Base-by-base conservation (phyloP, 1,139 yeast species). In the Spencermartinsiella ligniputridi region DNA sequence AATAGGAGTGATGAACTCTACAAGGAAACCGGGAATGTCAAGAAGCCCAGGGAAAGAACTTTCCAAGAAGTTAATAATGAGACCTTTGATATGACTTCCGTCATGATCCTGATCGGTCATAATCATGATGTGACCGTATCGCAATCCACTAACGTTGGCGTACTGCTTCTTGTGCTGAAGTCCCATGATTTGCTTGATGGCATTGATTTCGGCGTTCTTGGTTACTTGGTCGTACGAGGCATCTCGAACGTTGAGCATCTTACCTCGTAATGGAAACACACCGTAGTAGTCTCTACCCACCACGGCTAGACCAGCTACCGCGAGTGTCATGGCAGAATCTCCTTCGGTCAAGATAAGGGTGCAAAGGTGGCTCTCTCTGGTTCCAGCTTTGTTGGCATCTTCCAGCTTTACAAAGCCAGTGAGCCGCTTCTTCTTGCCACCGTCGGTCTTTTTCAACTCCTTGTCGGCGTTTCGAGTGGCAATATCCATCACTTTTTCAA, bases 101-200 rank as follows among this genome's bases (percentile, higher is more conserved):
- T 94, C 99, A 59, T 90, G 96, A 86, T 94, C 99, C 68, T 94
- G 99, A 85, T 94, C 99, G 3, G 99, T 89, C 98, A 94, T 94
- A 61, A 94, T 89, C 97, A 94, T 92, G 41, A 94, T 78, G 64
- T 89, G 96, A 21, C 99, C 98, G 62, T 94, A 94, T 62, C 99
- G 80, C 51, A 94, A 71, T 9, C 83, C 81, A 47, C 77, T 78
- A 8, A 86, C 74, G 55, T 81, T 84, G 30, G 81, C 82, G 63
- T 94, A 94, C 35, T 72, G 75, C 68, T 89, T 90, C 57, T 86
- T 88, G 66, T 94, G 98, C 64, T 90, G 97, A 46, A 94, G 71
- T 19, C 99, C 99, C 71, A 94, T 84, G 57, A 94, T 94, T 63
- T 90, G 92, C 62, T 94, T 94, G 58, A 94, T 79, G 3, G 97